Evolutionary conservation across 176 grass and related monocot species (phyloP).

Genomic region (Eleusine indica): DNA sequence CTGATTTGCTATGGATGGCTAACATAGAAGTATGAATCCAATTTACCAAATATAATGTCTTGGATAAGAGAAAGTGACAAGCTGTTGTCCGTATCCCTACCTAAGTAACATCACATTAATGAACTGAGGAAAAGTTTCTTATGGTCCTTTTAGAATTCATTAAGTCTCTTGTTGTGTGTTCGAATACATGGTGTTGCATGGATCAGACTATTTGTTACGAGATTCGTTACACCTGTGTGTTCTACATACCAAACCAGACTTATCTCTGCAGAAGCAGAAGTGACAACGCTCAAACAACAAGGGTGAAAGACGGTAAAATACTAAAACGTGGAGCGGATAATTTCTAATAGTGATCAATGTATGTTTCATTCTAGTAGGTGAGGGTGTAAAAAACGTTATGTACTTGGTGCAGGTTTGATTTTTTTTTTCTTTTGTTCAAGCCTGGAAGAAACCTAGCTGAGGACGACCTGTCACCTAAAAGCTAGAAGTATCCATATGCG

Average conservation of each 20-base stretch:
- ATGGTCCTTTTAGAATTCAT: not conserved
- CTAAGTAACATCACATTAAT: not conserved
- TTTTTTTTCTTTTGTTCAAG: conserved; percentile 36
- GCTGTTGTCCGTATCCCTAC: not conserved
- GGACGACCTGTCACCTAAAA: conserved; percentile 48
- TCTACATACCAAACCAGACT: not conserved
- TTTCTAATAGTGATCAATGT: conserved; percentile 26
- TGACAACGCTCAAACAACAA: not conserved
- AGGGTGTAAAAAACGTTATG: conserved; percentile 20
- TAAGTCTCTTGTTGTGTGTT: not conserved
- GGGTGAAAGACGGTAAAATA: not conserved
- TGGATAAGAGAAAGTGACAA: conserved; percentile 36
- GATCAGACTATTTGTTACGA: not conserved
- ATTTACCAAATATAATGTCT: conserved; percentile 24
- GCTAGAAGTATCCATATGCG: conserved; percentile 18
- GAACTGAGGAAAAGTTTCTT: not conserved
- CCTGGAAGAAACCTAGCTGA: conserved; percentile 52
- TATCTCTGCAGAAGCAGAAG: not conserved
- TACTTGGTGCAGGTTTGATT: conserved; percentile 32
- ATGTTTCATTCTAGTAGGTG: conserved; percentile 13
- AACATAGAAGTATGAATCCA: conserved; percentile 3
- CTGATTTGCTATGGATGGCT: conserved; percentile 28
- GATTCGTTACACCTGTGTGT: not conserved
- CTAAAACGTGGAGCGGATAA: not conserved
- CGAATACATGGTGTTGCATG: no score